These are phyloP conservation scores for Solanum hybrid DNA, from an alignment of 305 asterid genomes.

Conservation along the genomic window DNA sequence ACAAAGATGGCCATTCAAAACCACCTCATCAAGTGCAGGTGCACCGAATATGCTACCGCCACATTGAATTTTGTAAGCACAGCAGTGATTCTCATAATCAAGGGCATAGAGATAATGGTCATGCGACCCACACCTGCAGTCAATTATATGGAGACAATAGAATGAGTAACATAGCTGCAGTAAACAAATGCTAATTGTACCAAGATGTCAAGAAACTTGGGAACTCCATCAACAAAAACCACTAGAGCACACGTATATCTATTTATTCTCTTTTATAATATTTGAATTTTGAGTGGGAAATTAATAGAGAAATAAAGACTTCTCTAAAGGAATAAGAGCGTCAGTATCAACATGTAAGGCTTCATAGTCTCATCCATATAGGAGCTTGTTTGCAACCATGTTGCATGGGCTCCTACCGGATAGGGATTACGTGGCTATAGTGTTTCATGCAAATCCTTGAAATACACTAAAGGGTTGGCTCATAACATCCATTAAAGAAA, in stretches of 20 bases:
- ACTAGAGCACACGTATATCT: not conserved
- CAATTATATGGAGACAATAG: not conserved
- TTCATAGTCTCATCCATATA: not conserved
- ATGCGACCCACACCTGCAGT: conserved; percentile 89
- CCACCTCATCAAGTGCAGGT: conserved; percentile 80
- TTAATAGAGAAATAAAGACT: not conserved
- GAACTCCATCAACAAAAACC: not conserved
- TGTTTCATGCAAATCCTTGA: not conserved
- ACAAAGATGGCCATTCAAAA: not conserved
- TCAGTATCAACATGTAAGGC: not conserved
- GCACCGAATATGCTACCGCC: conserved; percentile 92
- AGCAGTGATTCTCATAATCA: conserved; percentile 61
- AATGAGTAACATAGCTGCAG: not conserved
- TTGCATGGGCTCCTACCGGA: not conserved
- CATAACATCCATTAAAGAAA: not conserved
- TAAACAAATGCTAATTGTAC: not conserved
- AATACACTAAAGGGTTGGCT: not conserved
- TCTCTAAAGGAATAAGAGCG: not conserved
- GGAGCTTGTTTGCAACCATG: not conserved
- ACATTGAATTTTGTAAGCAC: conserved; percentile 54
- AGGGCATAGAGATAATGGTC: conserved; percentile 84
- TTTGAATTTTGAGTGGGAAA: not conserved
- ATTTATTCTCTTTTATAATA: not conserved
- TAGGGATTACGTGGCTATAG: not conserved
- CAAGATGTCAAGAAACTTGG: not conserved